These are phyloP conservation scores for Aspergillus indologenus DNA, from an alignment of 495 filamentous ascomycete genomes.

Conservation along the genomic window DNA sequence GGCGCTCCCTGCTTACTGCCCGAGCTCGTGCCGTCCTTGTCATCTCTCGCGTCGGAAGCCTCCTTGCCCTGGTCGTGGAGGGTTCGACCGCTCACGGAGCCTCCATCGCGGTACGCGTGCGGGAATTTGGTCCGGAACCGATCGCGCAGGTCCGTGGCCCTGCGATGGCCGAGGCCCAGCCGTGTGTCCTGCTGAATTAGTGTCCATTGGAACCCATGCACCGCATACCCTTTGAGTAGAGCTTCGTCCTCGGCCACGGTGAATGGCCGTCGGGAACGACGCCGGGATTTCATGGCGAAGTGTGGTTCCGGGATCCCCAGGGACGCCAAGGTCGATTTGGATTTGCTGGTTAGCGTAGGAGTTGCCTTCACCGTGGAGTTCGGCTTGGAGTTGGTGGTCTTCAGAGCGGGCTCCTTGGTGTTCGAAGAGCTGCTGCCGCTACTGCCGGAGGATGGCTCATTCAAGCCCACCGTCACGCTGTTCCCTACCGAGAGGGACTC, in stretches of 20 bases:
- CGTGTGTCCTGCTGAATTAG: constrained; percentile 69
- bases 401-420: constrained; percentile 9
- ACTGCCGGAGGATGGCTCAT: constrained; percentile 15
- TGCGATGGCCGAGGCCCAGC: constrained; percentile 62
- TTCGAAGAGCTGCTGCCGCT: constrained; percentile 14
- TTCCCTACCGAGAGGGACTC: constrained; percentile 14
- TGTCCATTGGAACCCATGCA: constrained; percentile 78
- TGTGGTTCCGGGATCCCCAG: constrained; percentile 40
- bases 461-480: constrained; percentile 14
- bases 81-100: constrained; percentile 39
- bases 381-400: constrained; percentile 12
- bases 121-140: constrained; percentile 79
- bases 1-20: neutral
- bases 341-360: constrained; percentile 25
- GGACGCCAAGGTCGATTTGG: constrained; percentile 31
- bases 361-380: constrained; percentile 15
- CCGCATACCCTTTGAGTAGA: constrained; percentile 69
- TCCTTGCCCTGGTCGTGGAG: constrained; percentile 15
- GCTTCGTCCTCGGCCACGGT: constrained; percentile 72
- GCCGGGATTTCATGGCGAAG: constrained; percentile 33
- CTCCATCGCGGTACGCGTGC: constrained; percentile 60
- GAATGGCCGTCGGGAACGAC: constrained; percentile 56
- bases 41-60: constrained; percentile 1
- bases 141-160: constrained; percentile 78
- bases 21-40: neutral